Evolutionary conservation across 495 filamentous ascomycete species (phyloP), one percentile per base, ranked within the genome.

Genomic region (Daldinia vernicosa): DNA sequence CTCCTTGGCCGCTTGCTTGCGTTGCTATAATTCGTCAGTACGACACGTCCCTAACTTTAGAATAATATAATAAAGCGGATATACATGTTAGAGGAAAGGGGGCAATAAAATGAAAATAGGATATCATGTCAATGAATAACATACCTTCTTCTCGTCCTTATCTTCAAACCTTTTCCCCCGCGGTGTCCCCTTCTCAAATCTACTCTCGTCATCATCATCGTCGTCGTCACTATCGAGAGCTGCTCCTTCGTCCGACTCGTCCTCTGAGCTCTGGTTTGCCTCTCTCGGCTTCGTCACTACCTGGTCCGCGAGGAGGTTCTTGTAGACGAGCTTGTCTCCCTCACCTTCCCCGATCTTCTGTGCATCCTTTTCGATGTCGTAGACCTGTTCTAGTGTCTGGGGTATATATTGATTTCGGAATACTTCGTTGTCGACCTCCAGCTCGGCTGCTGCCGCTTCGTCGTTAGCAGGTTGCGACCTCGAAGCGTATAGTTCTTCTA

Each of bases 371-470:
- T 98, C 95, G 52, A 97, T 86, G 76, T 99, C 95, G 72, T 97
- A 98, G 1, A 98, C 95, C 66, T 98, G 92, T 71, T 98, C 90
- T 47, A 99, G 80, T 0, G 91, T 97, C 78, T 96, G 93, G 4
- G 95, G 95, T 51, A 99, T 98, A 75, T 93, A 98, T 74, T 97
- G 92, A 72, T 97, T 89, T 70, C 95, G 88, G 83, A 97, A 99
- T 8, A 99, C 95, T 65, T 95, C 92, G 55, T 90, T 91, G 63
- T 97, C 92, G 0, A 93, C 86, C 70, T 96, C 92, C 17, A 76
- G 77, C 56, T 86, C 59, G 39, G 84, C 72, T 77, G 78, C 69
- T 60, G 81, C 67, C 79, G 83, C 75, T 15, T 85, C 85, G n/a
- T 80, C 81, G 26, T 81, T 81, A 2, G 69, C 71, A 1, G 60